Evolutionary conservation across 176 grass and related monocot genomes (phyloP).

Genomic region (Hyparrhenia diplandra): DNA sequence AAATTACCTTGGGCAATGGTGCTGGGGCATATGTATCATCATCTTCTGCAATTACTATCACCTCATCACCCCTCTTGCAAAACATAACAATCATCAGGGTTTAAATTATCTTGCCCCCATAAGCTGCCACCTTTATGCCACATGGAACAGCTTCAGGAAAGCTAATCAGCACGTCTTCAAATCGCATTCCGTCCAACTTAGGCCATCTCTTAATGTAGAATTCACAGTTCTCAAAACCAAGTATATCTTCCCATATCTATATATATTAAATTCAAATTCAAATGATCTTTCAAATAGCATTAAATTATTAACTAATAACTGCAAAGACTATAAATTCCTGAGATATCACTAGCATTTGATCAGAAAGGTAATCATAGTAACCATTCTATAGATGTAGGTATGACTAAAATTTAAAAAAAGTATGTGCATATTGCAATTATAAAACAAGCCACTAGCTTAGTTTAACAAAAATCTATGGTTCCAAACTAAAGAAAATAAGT

Average conservation of each 20-base stretch:
- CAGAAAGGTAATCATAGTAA: not conserved
- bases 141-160: slow-evolving; percentile 82
- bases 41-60: slow-evolving; percentile 82
- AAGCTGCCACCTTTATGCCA: slow-evolving; percentile 72
- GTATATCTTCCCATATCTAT: slow-evolving; percentile 86
- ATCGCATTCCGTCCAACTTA: slow-evolving; percentile 65
- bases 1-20: slow-evolving; percentile 52
- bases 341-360: not conserved
- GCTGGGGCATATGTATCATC: slow-evolving; percentile 64
- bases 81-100: slow-evolving; percentile 75
- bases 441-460: not conserved
- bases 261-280: not conserved
- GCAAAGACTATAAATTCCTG: not conserved
- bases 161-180: slow-evolving; percentile 75
- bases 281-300: slow-evolving; percentile 16
- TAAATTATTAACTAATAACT: not conserved
- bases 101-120: slow-evolving; percentile 69
- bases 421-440: too few species aligned
- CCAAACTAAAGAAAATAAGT: not conserved
- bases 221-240: slow-evolving; percentile 82
- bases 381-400: not conserved
- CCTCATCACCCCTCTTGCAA: slow-evolving; percentile 74
- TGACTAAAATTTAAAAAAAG: not conserved
- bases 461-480: slow-evolving; percentile 6
- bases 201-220: slow-evolving; percentile 86